Conservation (phyloP, 2,329 filamentous ascomycete genomes). For the Trichophyton rubrum region DNA sequence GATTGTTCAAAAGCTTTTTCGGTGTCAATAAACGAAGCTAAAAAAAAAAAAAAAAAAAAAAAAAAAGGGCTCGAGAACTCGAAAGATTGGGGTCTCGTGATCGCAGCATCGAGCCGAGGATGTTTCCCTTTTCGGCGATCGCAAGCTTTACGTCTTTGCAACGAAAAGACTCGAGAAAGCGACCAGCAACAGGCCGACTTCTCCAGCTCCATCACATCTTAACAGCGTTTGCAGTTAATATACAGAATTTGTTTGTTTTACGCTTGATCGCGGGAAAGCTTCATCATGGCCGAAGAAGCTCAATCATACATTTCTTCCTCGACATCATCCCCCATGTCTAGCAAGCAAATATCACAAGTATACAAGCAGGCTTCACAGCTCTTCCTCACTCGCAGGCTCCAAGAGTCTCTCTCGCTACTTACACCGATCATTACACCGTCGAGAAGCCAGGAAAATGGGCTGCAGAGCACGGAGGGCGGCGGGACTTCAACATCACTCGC, state of each 20-base stretch:
- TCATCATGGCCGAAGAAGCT: not conserved
- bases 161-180: not conserved
- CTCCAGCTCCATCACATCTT: not conserved
- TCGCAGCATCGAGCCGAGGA: not conserved
- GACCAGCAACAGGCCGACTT: not conserved
- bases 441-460: slow-evolving; percentile 25
- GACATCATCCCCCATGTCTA: slow-evolving; percentile 50
- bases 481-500: slow-evolving; percentile 42
- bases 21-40: not conserved
- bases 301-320: slow-evolving; percentile 35
- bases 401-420: slow-evolving; percentile 76
- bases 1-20: not conserved
- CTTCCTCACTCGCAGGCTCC: slow-evolving; percentile 84
- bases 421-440: slow-evolving; percentile 61
- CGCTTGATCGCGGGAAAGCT: not conserved
- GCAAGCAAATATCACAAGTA: slow-evolving; percentile 69
- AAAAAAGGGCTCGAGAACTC: too few relatives aligned
- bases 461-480: slow-evolving; percentile 31
- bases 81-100: not conserved
- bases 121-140: not conserved
- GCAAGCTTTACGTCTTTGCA: not conserved
- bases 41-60: too few relatives aligned
- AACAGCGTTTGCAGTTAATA: not conserved
- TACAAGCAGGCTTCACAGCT: slow-evolving; percentile 91
- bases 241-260: not conserved